Conservation (phyloP, 2,329 filamentous ascomycete genomes). For the Aureobasidium mangrovei region DNA sequence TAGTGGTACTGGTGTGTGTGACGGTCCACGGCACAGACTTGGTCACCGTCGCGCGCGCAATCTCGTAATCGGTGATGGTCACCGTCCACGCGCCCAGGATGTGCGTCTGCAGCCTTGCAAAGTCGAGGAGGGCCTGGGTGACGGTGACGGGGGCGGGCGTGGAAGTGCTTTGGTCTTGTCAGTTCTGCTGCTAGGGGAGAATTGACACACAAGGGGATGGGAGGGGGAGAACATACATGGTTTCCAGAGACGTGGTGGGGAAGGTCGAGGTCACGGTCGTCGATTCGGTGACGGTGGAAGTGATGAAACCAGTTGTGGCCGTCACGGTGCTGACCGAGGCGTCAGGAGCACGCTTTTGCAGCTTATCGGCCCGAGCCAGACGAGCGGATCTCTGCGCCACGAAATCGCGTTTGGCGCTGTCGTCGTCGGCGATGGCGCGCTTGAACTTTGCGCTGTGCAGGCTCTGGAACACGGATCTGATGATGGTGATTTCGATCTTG, state of each 20-base stretch:
- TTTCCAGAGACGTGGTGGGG: not conserved
- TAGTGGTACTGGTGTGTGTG: not conserved
- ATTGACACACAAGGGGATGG: not conserved
- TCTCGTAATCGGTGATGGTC: not conserved
- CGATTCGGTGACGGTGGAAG: not conserved
- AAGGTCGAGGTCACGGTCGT: not conserved
- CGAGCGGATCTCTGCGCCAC: not conserved
- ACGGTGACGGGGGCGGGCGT: not conserved
- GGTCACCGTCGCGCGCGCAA: not conserved
- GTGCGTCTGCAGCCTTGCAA: not conserved
- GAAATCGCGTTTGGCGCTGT: not conserved
- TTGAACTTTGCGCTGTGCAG: not conserved
- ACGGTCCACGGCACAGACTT: constrained; percentile 7
- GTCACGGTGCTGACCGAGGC: not conserved
- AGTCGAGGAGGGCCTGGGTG: not conserved
- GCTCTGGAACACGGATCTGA: not conserved
- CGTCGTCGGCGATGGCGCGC: not conserved
- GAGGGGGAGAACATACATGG: not conserved
- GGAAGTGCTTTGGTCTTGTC: not conserved
- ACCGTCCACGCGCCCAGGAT: not conserved
- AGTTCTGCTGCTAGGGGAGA: not conserved
- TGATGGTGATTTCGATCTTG: not conserved
- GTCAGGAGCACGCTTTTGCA: not conserved
- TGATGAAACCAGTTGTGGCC: not conserved
- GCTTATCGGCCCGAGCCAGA: not conserved